These are phyloP conservation scores for Scleroderma citrinum DNA, from an alignment of 768 basidiomycete genomes.

Conservation along the genomic window DNA sequence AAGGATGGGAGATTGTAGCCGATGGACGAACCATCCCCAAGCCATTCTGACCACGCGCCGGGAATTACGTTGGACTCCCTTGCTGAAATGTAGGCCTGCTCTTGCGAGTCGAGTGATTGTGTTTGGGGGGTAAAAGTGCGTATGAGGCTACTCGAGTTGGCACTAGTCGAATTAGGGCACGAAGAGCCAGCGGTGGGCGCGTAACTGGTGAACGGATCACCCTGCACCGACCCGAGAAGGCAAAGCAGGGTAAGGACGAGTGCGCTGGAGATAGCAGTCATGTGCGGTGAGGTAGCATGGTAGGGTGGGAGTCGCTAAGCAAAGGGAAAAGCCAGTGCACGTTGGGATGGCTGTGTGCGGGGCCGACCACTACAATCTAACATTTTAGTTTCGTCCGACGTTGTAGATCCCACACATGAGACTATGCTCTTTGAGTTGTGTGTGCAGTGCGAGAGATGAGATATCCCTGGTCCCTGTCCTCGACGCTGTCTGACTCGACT, in stretches of 20 bases:
- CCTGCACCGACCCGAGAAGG: conserved; percentile 12
- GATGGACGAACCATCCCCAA: conserved; percentile 46
- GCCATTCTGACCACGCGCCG: conserved; percentile 52
- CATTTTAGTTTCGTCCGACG: too few relatives aligned
- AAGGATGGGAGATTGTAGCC: conserved; percentile 48
- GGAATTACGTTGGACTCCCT: conserved; percentile 39
- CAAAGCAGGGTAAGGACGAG: not conserved
- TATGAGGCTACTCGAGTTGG: conserved; percentile 31
- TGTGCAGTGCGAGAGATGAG: too few relatives aligned
- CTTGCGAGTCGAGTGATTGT: conserved; percentile 46
- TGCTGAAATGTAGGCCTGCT: conserved; percentile 40
- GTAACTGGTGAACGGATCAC: conserved; percentile 38
- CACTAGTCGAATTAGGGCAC: conserved; percentile 44
- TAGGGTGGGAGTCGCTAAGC: not conserved
- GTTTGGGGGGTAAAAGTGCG: conserved; percentile 46
- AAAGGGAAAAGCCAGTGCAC: not conserved
- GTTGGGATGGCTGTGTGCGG: not conserved
- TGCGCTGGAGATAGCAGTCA: not conserved
- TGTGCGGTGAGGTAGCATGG: not conserved
- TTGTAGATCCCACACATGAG: too few relatives aligned
- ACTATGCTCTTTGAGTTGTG: too few relatives aligned
- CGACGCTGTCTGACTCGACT: too few relatives aligned
- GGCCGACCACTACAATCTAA: too few relatives aligned
- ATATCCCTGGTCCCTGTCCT: too few relatives aligned
- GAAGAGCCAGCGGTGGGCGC: conserved; percentile 43